phyloP scores from a whole-genome alignment of 805 yeast species.

The Kodamaea laetipori region DNA sequence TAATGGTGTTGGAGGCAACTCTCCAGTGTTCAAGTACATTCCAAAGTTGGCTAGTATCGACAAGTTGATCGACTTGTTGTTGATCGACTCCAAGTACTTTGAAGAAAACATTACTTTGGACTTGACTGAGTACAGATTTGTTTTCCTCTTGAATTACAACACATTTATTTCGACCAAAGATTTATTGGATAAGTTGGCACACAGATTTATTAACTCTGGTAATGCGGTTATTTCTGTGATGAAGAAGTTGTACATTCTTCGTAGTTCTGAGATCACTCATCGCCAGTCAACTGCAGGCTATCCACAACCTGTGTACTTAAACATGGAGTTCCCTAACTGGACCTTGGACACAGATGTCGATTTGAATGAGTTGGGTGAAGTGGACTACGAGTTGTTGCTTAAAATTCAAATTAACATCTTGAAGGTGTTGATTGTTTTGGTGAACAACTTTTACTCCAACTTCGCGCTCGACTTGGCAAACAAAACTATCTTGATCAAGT shows the following conservation, averaged over 20 bases:
- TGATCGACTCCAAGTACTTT: constrained; percentile 67
- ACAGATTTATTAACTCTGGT: constrained; percentile 44
- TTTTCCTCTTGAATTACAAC: constrained; percentile 43
- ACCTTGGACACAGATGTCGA: constrained; percentile 38
- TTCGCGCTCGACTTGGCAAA: constrained; percentile 68
- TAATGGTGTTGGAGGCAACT: constrained; percentile 6
- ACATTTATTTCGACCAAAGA: constrained; percentile 43
- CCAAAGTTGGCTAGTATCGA: constrained; percentile 65
- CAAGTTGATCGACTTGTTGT: constrained; percentile 75
- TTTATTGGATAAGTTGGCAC: constrained; percentile 41
- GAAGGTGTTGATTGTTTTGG: constrained; percentile 71
- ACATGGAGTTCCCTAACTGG: constrained; percentile 62
- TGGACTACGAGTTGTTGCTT: constrained; percentile 67
- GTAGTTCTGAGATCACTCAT: constrained; percentile 14
- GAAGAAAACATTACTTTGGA: constrained; percentile 36
- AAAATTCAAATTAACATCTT: constrained; percentile 81
- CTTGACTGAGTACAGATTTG: constrained; percentile 42
- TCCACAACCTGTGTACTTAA: constrained; percentile 12
- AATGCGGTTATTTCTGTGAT: constrained; percentile 47
- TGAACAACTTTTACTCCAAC: constrained; percentile 72
- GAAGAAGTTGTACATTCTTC: constrained; percentile 31
- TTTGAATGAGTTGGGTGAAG: constrained; percentile 44
- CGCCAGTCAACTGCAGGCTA: constrained; percentile 11
- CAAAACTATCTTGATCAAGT: constrained; percentile 59
- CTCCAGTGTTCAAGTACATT: constrained; percentile 20